Conservation (phyloP, 768 basidiomycete genomes). For the Tulasnella sp. region DNA sequence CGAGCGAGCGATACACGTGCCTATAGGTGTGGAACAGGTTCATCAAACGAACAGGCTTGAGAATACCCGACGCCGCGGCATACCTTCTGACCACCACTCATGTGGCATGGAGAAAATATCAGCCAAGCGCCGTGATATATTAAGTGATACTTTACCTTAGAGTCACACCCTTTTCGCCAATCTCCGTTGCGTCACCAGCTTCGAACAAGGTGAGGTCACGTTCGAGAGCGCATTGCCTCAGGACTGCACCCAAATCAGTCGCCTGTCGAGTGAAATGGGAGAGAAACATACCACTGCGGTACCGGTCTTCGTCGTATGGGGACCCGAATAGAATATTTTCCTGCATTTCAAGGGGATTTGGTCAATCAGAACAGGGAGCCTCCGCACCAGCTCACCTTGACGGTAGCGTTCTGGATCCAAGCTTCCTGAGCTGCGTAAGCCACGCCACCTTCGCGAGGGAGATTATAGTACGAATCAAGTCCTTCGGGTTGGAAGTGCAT, state of each 20-base stretch:
- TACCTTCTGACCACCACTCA: conserved; percentile 54
- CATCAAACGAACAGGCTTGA: conserved; percentile 25
- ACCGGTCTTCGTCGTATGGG: conserved; percentile 44
- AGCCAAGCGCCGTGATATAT: not conserved
- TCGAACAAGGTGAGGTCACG: conserved; percentile 50
- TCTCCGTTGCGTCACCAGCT: conserved; percentile 65
- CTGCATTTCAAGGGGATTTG: conserved; percentile 42
- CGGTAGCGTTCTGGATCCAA: conserved; percentile 81
- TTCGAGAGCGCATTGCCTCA: conserved; percentile 44
- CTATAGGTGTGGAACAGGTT: conserved; percentile 31
- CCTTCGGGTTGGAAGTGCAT: conserved; percentile 40
- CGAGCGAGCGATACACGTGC: conserved; percentile 56
- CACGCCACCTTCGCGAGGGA: conserved; percentile 65
- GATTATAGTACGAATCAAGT: conserved; percentile 59
- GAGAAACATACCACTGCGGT: conserved; percentile 40
- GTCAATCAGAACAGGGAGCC: not conserved
- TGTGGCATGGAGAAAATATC: not conserved
- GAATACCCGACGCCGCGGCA: not conserved
- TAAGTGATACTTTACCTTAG: conserved; percentile 39
- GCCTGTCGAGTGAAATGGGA: no score
- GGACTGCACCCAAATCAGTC: conserved; percentile 34
- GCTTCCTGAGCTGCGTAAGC: conserved; percentile 81
- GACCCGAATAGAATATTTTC: conserved; percentile 53
- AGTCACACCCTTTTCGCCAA: conserved; percentile 67
- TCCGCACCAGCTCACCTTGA: conserved; percentile 44